Conservation (phyloP, 345 rosid genomes). For the Limnanthes douglasii region DNA sequence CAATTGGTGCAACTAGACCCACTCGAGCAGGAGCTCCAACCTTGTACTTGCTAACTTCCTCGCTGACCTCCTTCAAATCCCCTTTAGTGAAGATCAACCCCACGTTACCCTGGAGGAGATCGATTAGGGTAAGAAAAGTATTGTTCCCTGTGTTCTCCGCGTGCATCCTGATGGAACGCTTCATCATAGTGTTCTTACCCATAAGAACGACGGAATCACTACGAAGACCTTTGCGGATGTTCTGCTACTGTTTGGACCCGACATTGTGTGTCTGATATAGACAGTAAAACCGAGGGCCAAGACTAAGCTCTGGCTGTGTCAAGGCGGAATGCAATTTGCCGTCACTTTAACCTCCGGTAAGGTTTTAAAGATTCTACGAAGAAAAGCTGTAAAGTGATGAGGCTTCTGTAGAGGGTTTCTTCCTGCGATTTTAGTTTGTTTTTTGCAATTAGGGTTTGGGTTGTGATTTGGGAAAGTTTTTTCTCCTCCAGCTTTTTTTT, state of each 20-base stretch:
- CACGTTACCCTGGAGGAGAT: conserved; percentile 73
- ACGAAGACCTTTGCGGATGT: conserved; percentile 43
- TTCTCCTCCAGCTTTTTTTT: no score
- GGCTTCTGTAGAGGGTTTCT: no score
- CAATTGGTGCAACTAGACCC: conserved; percentile 90
- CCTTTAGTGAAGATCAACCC: conserved; percentile 96
- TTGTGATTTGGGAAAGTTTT: no score
- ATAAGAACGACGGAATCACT: conserved; percentile 50
- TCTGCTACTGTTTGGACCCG: conserved; percentile 63
- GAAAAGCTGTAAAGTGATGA: no score
- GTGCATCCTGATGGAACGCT: conserved; percentile 51
- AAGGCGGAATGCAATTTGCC: conserved; percentile 20
- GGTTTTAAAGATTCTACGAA: no score
- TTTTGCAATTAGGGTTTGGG: no score
- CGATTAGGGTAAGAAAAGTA: conserved; percentile 25
- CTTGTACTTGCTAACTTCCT: conserved; percentile 93
- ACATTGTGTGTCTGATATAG: conserved; percentile 39
- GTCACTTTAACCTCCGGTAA: conserved; percentile 26
- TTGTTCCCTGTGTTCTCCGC: conserved; percentile 35
- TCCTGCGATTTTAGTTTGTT: no score
- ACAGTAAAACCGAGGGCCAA: conserved; percentile 10
- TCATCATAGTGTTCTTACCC: conserved; percentile 89
- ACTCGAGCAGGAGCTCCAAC: conserved; percentile 99
- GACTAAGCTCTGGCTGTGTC: conserved; percentile 22
- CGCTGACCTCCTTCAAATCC: conserved; percentile 93